Base-by-base conservation (phyloP, 345 rosid species). In the Geranium brycei region DNA sequence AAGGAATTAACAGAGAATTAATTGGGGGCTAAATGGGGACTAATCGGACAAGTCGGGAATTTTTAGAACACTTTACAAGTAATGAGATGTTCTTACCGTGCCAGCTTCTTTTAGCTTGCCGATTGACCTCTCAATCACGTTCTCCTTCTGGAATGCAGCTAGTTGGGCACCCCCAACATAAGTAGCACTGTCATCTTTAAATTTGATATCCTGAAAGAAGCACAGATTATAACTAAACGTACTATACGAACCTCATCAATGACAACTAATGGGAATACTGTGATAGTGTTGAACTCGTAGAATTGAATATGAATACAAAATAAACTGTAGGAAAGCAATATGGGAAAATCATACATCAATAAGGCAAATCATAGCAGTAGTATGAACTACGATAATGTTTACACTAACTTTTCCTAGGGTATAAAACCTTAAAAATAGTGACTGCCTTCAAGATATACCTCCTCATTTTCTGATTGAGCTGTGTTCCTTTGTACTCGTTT, bases 401-500 rank as follows among this genome's bases (percentile, higher is more conserved):
- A 13, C 11, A 38, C 8, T 38, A 10, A 38, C 11, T 5, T 5
- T 10, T 38, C 47, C 60, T 58, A 58, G 19, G 60, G 18, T 18
- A 59, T 59, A 10, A 8, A 17, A 47, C 53, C 53, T 47, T 47
- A 47, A 47, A 47, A 47, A 6, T 2, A 47, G 3, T 47, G 15
- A 47, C 14, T 47, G 3, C 13, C 10, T 47, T 8, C 13, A 64
- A 8, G 40, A 71, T 58, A 61, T 68, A 89, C 97, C 95, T 82
- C 89, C 74, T 78, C 87, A 68, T 69, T 78, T 71, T 76, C 85
- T 17, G 88, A 79, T 59, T 82, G 83, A 78, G 83, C 73, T 57
- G 95, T 75, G 78, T 83, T 85, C 75, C 72, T 84, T 75, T 82
- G 91, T 67, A 93, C 92, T 61, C 96, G 87, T 72, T 81, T 83